Percentiles rank a stretch among this genome's conserved stretches.
Evolutionary conservation across 176 grass and related monocot genomes (phyloP).

Genomic region (Triticum monococcum): DNA sequence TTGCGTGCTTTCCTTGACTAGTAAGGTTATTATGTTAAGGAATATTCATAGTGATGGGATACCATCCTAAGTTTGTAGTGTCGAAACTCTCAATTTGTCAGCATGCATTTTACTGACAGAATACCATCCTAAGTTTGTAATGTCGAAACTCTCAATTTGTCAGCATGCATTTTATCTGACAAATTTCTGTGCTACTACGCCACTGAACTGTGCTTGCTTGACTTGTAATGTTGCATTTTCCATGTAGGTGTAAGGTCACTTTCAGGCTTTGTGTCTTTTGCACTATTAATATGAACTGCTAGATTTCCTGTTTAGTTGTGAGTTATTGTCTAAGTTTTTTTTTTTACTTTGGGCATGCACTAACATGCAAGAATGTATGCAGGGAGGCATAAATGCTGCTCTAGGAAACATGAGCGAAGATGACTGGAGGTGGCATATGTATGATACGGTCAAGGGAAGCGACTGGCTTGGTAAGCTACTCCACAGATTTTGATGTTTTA

Average conservation of each 20-base stretch:
- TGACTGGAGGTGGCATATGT: slow-evolving; percentile 99
- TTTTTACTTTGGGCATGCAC: neutral
- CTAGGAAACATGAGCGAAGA: slow-evolving; percentile 99
- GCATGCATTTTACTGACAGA: neutral
- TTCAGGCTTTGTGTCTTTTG: neutral
- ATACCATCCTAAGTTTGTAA: neutral
- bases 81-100: neutral
- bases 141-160: neutral
- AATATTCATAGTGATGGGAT: neutral
- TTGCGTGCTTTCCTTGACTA: neutral
- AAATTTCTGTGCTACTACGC: neutral
- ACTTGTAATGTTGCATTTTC: neutral
- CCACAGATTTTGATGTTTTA: neutral
- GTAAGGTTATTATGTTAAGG: neutral
- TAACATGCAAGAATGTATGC: slow-evolving; percentile 12
- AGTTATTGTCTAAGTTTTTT: neutral
- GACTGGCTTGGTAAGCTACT: slow-evolving; percentile 82
- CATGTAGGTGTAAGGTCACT: neutral
- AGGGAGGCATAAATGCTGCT: slow-evolving; percentile 98
- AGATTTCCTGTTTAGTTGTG: neutral
- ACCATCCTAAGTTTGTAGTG: neutral
- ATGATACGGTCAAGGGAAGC: slow-evolving; percentile 97
- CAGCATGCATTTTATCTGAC: neutral
- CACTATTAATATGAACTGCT: neutral
- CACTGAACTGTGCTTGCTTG: slow-evolving; percentile 12